Evolutionary conservation across 495 filamentous ascomycete species (phyloP).

Genomic region (Cercophora scortea): DNA sequence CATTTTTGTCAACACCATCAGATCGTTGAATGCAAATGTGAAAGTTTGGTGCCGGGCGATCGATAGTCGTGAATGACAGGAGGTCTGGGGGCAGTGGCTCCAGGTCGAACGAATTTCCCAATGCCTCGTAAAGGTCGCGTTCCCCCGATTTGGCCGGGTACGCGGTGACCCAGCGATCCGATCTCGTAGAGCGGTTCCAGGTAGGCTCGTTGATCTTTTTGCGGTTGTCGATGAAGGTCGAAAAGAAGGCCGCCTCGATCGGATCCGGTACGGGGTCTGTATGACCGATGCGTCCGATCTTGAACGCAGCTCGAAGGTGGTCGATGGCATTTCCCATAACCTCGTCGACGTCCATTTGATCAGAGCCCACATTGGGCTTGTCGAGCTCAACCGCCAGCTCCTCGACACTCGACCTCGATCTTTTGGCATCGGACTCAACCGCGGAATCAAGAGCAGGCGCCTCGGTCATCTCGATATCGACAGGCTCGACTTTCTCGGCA

Average conservation of each 20-base stretch:
- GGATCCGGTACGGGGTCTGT: conserved; percentile 50
- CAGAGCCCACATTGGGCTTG: conserved; percentile 37
- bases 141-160: conserved; percentile 23
- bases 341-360: conserved; percentile 87
- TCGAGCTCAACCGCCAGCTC: conserved; percentile 34
- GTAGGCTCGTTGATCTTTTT: conserved; percentile 24
- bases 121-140: conserved; percentile 69
- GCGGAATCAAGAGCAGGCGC: background rate
- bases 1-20: conserved; percentile 68
- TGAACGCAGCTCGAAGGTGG: conserved; percentile 82
- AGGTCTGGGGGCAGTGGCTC: conserved; percentile 58
- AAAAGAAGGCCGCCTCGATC: conserved; percentile 57
- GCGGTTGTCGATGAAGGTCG: conserved; percentile 36
- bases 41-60: conserved; percentile 68
- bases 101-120: conserved; percentile 76
- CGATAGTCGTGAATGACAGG: conserved; percentile 69
- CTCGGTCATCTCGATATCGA: conserved; percentile 10
- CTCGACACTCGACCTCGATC: conserved; percentile 26
- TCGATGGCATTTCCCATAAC: conserved; percentile 88
- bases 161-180: conserved; percentile 22
- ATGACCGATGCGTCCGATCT: conserved; percentile 46
- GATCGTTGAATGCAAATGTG: conserved; percentile 84
- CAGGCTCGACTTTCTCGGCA: background rate
- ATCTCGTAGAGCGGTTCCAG: conserved; percentile 22
- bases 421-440: conserved; percentile 7